These are phyloP conservation scores for Telopea speciosissima DNA, from an alignment of 177 flowering plant species.

Conservation along the genomic window DNA sequence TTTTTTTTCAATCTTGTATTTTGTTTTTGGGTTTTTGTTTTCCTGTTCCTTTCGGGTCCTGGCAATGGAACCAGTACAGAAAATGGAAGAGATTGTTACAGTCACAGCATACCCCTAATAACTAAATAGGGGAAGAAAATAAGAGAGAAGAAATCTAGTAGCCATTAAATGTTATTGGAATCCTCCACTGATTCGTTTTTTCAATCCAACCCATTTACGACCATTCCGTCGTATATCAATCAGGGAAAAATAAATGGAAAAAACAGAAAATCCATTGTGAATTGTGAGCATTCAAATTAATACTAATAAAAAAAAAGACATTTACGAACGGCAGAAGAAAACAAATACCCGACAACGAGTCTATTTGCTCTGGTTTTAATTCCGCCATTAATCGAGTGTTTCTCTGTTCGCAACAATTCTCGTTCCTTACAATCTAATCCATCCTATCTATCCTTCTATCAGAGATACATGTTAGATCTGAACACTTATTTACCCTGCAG, in stretches of 20 bases:
- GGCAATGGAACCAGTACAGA: not conserved
- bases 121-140: not conserved
- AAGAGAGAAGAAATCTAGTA: not conserved
- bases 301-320: not conserved
- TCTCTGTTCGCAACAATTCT: too few relatives aligned
- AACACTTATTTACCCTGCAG: too few relatives aligned
- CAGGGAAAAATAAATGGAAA: not conserved
- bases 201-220: too few relatives aligned
- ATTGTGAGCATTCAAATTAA: not conserved
- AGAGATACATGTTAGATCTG: too few relatives aligned
- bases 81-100: not conserved
- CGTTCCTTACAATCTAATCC: too few relatives aligned
- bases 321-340: not conserved
- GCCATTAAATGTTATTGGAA: not conserved
- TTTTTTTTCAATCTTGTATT: too few relatives aligned
- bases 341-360: constrained; percentile 16
- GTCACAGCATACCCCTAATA: not conserved
- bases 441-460: too few relatives aligned
- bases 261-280: not conserved
- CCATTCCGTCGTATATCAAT: too few relatives aligned
- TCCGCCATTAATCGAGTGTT: constrained; percentile 17
- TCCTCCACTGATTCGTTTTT: too few relatives aligned
- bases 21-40: not conserved
- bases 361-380: constrained; percentile 12
- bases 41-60: not conserved